phyloP scores from a whole-genome alignment of 2,329 filamentous ascomycete species.

The Rasamsonia emersonii region DNA sequence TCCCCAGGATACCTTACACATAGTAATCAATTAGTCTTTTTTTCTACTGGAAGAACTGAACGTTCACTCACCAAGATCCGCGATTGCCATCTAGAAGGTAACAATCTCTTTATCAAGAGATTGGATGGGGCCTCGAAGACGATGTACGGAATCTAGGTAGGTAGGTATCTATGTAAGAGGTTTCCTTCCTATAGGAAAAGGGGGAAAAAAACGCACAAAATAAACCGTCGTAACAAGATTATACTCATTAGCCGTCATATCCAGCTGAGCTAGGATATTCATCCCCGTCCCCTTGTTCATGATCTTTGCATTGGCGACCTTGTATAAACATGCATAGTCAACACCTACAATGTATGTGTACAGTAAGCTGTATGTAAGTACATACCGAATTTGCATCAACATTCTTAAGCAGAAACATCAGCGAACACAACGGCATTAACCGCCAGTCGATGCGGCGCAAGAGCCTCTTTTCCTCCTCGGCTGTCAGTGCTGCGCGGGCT shows the following conservation, averaged over 20 bases:
- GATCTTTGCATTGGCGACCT: slow-evolving; percentile 28
- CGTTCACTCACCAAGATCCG: slow-evolving; percentile 16
- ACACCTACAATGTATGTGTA: slow-evolving; percentile 16
- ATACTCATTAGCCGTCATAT: slow-evolving; percentile 22
- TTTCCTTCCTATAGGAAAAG: background rate
- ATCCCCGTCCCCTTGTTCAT: slow-evolving; percentile 26
- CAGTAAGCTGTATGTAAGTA: slow-evolving; percentile 6
- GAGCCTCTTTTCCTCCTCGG: slow-evolving; percentile 38
- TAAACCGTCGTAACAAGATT: slow-evolving; percentile 28
- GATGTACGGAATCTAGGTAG: slow-evolving; percentile 16
- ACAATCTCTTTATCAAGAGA: slow-evolving; percentile 5
- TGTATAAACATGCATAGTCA: too few relatives aligned
- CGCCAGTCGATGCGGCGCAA: slow-evolving; percentile 37
- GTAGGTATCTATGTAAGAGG: background rate
- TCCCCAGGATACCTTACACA: too few relatives aligned
- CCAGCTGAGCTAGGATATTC: slow-evolving; percentile 19
- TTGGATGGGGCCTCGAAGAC: slow-evolving; percentile 17
- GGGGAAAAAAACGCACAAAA: too few relatives aligned
- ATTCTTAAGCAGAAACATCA: slow-evolving; percentile 24
- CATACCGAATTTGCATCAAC: slow-evolving; percentile 25
- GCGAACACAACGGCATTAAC: slow-evolving; percentile 32
- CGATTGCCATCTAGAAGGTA: slow-evolving; percentile 5
- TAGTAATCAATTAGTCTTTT: too few relatives aligned
- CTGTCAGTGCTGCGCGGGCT: slow-evolving; percentile 24
- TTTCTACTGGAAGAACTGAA: too few relatives aligned